Base-by-base conservation (phyloP, 495 filamentous ascomycete genomes). In the Lasiosphaeria ovina region DNA sequence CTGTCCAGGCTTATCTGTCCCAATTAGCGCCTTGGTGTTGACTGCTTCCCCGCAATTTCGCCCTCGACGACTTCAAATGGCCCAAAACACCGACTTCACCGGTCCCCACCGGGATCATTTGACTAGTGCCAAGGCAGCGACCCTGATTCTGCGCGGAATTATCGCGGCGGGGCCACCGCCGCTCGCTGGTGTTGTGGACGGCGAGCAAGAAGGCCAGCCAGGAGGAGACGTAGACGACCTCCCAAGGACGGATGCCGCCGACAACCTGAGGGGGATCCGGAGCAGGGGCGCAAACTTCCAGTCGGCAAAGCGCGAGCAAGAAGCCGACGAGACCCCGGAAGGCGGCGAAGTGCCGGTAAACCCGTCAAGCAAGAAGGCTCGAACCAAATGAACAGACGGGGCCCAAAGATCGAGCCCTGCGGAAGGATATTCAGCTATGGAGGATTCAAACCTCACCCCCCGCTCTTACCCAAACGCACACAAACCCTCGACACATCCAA, bases 161-260 rank as follows among this genome's bases (percentile, higher is more conserved):
- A 59, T 62, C 44, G 51, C 58, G 51, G 60, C 54, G n/a, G 52
- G 48, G 40, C 51, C 47, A 16, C 72, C 68, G 14, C 67, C 62
- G 65, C 45, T 11, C 17, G 12, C 33, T 0, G 9, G 24, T 14
- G n/a, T 6, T 3, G 33, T 24, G 36, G 38, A 16, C 1, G 16
- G 6, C 10, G 34, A 16, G 35, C n/a, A 35, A 33, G 54, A 35
- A 4, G 24, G 31, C 54, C 51, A 35, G 32, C 33, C 6, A 47
- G 44, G 44, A 11, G 12, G 44, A 47, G 44, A 47, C 6, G 44
- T 47, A 1, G 11, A 11, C 12, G 44, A 47, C 12, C 44, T 47
- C 5, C 8, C 8, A 11, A 47, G 12, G 16, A 47, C 44, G 8
- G 16, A 47, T 47, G 44, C 44, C 44, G 44, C 44, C 44, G 44